phyloP scores from a whole-genome alignment of 495 filamentous ascomycete species.

The Trichoderma reesei region DNA sequence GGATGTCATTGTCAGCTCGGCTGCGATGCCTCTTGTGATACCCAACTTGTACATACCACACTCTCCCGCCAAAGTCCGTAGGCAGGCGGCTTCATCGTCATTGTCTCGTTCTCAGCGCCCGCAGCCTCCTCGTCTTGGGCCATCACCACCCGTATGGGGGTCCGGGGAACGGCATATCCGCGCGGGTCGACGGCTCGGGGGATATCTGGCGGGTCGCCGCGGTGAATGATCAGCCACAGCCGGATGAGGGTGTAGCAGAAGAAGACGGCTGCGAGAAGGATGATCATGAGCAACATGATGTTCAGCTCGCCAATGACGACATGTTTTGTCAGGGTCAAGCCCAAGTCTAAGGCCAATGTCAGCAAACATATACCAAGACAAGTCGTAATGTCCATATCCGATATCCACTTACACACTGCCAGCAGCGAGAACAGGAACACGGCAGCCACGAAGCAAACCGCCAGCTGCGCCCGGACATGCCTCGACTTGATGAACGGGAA shows the following conservation, averaged over 20 bases:
- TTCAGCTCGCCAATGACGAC: slow-evolving; percentile 54
- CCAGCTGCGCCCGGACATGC: slow-evolving; percentile 44
- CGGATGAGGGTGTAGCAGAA: slow-evolving; percentile 71
- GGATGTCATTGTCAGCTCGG: slow-evolving; percentile 15
- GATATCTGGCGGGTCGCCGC: slow-evolving; percentile 22
- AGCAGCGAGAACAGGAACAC: slow-evolving; percentile 44
- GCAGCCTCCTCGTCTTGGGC: slow-evolving; percentile 53
- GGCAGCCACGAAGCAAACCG: slow-evolving; percentile 48
- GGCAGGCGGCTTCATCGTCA: slow-evolving; percentile 65
- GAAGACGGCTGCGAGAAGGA: slow-evolving; percentile 61
- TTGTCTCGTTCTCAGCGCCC: slow-evolving; percentile 39
- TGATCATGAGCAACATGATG: slow-evolving; percentile 64
- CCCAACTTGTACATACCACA: slow-evolving; percentile 60
- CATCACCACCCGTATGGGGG: slow-evolving; percentile 53
- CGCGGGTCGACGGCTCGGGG: slow-evolving; percentile 36
- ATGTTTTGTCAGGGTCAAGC: slow-evolving; percentile 51
- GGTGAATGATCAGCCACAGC: slow-evolving; percentile 52
- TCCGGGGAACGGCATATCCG: slow-evolving; percentile 50
- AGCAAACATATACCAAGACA: too few relatives aligned
- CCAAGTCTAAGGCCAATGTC: slow-evolving; percentile 44
- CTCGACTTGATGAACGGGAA: slow-evolving; percentile 44
- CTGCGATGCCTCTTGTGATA: not conserved
- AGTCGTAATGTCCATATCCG: not conserved
- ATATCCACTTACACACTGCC: slow-evolving; percentile 44
- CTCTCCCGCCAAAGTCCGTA: slow-evolving; percentile 78